Conservation (phyloP, 2,329 filamentous ascomycete genomes). For the Nigrograna mackinnonii region DNA sequence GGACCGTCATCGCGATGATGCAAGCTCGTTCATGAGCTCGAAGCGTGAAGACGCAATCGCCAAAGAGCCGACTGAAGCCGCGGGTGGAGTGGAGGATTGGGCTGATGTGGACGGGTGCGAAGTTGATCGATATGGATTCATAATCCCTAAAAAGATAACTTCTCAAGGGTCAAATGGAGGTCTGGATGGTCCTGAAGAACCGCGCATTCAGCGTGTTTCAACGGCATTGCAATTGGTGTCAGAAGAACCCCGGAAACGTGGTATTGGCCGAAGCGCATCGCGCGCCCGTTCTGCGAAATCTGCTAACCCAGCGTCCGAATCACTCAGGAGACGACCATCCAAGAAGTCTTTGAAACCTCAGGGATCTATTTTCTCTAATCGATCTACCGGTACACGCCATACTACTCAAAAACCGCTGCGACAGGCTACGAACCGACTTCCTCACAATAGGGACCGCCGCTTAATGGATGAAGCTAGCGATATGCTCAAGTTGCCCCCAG, state of each 20-base stretch:
- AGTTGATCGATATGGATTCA: constrained; percentile 70
- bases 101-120: constrained; percentile 61
- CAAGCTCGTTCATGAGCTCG: constrained; percentile 31
- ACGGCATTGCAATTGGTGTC: constrained; percentile 62
- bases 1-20: constrained; percentile 27
- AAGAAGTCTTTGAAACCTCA: constrained; percentile 49
- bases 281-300: constrained; percentile 48
- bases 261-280: constrained; percentile 54
- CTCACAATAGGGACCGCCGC: constrained; percentile 57
- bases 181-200: constrained; percentile 34
- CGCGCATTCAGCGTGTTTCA: constrained; percentile 59
- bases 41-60: constrained; percentile 38
- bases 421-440: constrained; percentile 56
- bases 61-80: constrained; percentile 59
- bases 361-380: constrained; percentile 38
- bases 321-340: constrained; percentile 44
- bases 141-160: constrained; percentile 47
- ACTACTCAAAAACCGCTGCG: constrained; percentile 50
- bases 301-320: constrained; percentile 39
- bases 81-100: constrained; percentile 69
- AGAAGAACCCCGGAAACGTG: constrained; percentile 58
- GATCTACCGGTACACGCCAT: constrained; percentile 45
- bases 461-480: constrained; percentile 64
- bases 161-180: constrained; percentile 34
- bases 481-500: constrained; percentile 65